phyloP scores from a whole-genome alignment of 2,329 filamentous ascomycete genomes.

The Sporothrix brunneoviolacea region DNA sequence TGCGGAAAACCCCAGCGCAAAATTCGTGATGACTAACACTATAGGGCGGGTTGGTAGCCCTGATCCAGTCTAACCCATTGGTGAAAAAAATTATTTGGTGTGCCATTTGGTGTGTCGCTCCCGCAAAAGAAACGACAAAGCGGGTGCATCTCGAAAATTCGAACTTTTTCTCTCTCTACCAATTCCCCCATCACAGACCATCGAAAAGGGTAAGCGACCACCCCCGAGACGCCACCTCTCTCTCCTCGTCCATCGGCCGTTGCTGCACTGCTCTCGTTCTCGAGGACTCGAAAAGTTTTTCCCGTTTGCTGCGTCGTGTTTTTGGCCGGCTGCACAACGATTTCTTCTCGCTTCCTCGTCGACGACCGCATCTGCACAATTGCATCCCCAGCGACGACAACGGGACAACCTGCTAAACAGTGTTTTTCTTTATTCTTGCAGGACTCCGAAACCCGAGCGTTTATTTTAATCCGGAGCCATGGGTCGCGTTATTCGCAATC shows the following conservation, averaged over 20 bases:
- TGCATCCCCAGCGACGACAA: neutral
- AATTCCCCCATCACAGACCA: slow-evolving; percentile 13
- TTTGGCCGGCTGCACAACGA: neutral
- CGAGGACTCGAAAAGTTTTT: neutral
- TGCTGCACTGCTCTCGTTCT: neutral
- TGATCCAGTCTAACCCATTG: slow-evolving; percentile 8
- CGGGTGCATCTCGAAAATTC: slow-evolving; percentile 17
- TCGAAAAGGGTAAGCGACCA: slow-evolving; percentile 18
- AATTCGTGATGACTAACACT: slow-evolving; percentile 3
- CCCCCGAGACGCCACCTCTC: neutral
- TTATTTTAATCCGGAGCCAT: slow-evolving; percentile 16
- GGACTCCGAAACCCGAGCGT: slow-evolving; percentile 12
- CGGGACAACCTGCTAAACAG: slow-evolving; percentile 1
- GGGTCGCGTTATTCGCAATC: slow-evolving; percentile 49
- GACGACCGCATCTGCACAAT: neutral
- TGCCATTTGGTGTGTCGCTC: slow-evolving; percentile 9
- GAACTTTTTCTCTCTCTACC: slow-evolving; percentile 11
- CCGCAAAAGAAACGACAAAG: slow-evolving; percentile 13
- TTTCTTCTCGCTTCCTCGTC: neutral
- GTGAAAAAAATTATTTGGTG: slow-evolving; percentile 19
- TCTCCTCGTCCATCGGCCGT: neutral
- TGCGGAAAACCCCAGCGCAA: neutral
- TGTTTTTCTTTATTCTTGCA: neutral
- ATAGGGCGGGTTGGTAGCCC: slow-evolving; percentile 17
- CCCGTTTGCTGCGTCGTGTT: neutral